Base-by-base conservation (phyloP, 2,329 filamentous ascomycete species). In the Aspergillus sp. region DNA sequence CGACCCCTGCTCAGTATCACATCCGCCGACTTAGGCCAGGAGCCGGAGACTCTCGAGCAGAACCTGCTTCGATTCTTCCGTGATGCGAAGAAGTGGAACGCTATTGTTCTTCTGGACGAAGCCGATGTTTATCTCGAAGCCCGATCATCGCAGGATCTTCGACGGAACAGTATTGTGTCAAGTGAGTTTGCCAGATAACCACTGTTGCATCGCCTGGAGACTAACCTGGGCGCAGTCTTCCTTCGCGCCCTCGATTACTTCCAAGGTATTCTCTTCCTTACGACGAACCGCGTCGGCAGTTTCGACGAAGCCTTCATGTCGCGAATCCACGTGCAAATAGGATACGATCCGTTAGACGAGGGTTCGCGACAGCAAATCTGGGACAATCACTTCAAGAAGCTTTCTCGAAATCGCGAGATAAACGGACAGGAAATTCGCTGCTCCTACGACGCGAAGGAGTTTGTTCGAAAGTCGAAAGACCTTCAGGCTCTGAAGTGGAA, bases 231-330 rank as follows among this genome's bases (percentile, higher is more conserved):
- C 19, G n/a, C 17, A 57, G 54, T 57, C 45, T 60, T 60, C 31
- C 57, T 60, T 2, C 57, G 57, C 28, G 50, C 30, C 23, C 57
- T 60, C 1, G 75, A 79, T 30, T 80, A 80, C 60, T 81, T 77
- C 57, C 65, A 72, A 15, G 80, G 80, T 46, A 77, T 82, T 54
- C 69, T 79, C 2, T 78, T 81, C 66, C 70, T 82, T 0, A 82
- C 81, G 3, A 77, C 77, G 13, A 79, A 81, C 22, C 75, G 80
- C 0, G 76, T 80, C 22, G 65, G 73, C 1, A 64, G 64, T 19
- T 76, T 81, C 55, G 79, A 81, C 55, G 72, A 75, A 3, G 79
- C 78, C 0, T 77, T 81, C 63, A 71, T 73, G 31, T 73, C 69
- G 15, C 71, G 77, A 13, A 76, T 79, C 50, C 76, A 79, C 50